Base-by-base conservation (phyloP, 805 yeast genomes). In the Myxozyma mucilagina region DNA sequence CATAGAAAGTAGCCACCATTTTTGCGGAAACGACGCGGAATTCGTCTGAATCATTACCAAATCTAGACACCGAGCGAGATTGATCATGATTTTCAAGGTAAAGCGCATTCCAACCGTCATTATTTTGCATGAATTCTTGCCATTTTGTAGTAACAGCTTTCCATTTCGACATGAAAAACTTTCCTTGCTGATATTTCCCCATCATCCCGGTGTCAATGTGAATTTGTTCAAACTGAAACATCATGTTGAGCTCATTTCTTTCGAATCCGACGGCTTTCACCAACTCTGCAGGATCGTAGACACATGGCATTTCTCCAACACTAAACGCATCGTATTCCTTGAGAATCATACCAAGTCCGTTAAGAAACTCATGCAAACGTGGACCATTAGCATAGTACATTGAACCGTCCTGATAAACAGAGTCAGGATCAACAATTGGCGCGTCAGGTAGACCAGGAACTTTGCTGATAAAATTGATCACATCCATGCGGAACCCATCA, bases 401-500 rank as follows among this genome's bases (percentile, higher is more conserved):
- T 53, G 75, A 71, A 32, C 80, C 78, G 72, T 82, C 84, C 68
- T 68, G 77, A 51, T 76, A 75, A 35, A 67, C 59, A 55, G 73
- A 77, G 24, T 81, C 79, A 9, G 61, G 61, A 71, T 74, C 75
- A 18, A 73, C 70, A 45, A 81, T 71, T 39, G 84, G 84, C 1
- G 83, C 84, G 65, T 83, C 85, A 38, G 76, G 78, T 62, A 75
- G 78, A 0, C 73, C 70, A 59, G 73, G 79, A 18, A 70, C 77
- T 72, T 83, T 83, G 41, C 84, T 79, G 73, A 81, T 81, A 72
- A 81, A 71, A 32, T 82, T 80, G 34, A 84, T 84, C 34, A 81
- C 78, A 68, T 83, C 87, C 60, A 83, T 81, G 73, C 87, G 76
- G 74, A 83, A 83, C 2, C 87, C 87, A 69, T 82, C 85, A 34